Conservation (phyloP, 768 basidiomycete species). For the Russula griseocarnosa region DNA sequence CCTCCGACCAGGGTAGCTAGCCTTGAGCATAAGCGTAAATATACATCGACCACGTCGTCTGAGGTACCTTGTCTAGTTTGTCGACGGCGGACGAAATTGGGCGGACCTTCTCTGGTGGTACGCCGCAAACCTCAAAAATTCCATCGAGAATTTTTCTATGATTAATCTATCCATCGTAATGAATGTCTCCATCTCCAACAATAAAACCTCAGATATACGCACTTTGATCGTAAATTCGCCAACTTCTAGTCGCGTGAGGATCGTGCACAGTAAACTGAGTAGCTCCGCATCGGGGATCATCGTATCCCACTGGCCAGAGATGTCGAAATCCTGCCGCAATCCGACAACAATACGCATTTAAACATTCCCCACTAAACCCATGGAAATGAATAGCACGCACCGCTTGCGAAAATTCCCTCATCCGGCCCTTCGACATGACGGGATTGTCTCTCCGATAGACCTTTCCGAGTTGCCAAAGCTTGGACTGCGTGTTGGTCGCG, state of each 20-base stretch:
- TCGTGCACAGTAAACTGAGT: slow-evolving; percentile 74
- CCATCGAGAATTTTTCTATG: slow-evolving; percentile 97
- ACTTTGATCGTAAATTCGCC: slow-evolving; percentile 96
- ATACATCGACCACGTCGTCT: not conserved
- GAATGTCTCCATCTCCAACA: not conserved
- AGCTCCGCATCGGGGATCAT: slow-evolving; percentile 98
- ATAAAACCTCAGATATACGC: not conserved
- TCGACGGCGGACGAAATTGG: slow-evolving; percentile 95
- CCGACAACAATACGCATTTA: not conserved
- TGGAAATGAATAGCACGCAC: slow-evolving; percentile 42
- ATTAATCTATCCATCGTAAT: slow-evolving; percentile 58
- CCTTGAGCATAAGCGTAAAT: not conserved
- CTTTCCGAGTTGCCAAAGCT: slow-evolving; percentile 98
- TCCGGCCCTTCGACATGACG: slow-evolving; percentile 95
- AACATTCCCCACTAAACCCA: not conserved
- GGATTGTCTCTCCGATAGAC: slow-evolving; percentile 96
- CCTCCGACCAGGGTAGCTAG: slow-evolving; percentile 79
- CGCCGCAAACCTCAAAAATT: slow-evolving; percentile 94
- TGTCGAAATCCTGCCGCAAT: slow-evolving; percentile 80
- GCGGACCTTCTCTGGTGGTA: slow-evolving; percentile 83
- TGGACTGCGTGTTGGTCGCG: slow-evolving; percentile 66
- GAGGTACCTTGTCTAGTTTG: slow-evolving; percentile 87
- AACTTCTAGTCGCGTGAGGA: slow-evolving; percentile 78
- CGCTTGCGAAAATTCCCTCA: slow-evolving; percentile 98
- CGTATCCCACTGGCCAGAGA: slow-evolving; percentile 85